phyloP scores from a whole-genome alignment of 208 protist species.

The Crithidia mellificae region DNA sequence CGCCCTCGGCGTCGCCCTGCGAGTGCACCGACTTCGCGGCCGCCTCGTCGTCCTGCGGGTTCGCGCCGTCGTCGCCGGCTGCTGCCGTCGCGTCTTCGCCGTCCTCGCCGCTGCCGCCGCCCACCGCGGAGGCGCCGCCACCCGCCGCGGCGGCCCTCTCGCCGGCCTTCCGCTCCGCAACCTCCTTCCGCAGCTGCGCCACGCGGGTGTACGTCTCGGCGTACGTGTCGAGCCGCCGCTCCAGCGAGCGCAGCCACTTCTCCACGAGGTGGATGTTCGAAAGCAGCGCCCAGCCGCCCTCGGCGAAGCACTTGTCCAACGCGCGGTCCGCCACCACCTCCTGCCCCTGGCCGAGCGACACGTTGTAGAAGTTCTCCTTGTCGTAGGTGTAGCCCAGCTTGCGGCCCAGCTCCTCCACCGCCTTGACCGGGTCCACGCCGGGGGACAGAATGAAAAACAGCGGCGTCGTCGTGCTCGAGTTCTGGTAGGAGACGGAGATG shows the following conservation, averaged over 20 bases:
- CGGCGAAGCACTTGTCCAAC: constrained; percentile 91
- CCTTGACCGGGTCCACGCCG: constrained; percentile 97
- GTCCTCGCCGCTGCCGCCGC: constrained; percentile 15
- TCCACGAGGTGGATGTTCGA: constrained; percentile 99
- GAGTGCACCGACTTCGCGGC: constrained; percentile 28
- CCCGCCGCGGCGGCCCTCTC: constrained; percentile 35
- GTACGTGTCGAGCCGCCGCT: constrained; percentile 96
- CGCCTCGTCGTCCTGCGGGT: constrained; percentile 22
- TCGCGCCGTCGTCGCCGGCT: constrained; percentile 4
- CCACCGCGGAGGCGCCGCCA: constrained; percentile 21
- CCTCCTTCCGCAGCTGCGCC: constrained; percentile 86
- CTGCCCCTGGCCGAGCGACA: constrained; percentile 99
- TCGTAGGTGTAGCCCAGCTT: constrained; percentile 95
- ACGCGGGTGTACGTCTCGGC: constrained; percentile 91
- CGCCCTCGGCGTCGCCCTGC: constrained; percentile 17
- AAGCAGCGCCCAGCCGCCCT: constrained; percentile 97
- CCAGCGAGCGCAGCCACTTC: constrained; percentile 95
- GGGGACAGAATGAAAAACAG: constrained; percentile 99
- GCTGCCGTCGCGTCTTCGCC: constrained; percentile 12
- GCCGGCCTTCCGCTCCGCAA: constrained; percentile 74
- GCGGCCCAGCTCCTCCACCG: constrained; percentile 93
- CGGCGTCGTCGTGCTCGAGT: constrained; percentile 94
- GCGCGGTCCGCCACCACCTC: constrained; percentile 96
- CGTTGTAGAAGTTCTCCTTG: constrained; percentile 94
- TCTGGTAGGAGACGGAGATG: constrained; percentile 94